These are phyloP conservation scores for Pichia norvegensis DNA, from an alignment of 1,139 yeast genomes.

Conservation along the genomic window DNA sequence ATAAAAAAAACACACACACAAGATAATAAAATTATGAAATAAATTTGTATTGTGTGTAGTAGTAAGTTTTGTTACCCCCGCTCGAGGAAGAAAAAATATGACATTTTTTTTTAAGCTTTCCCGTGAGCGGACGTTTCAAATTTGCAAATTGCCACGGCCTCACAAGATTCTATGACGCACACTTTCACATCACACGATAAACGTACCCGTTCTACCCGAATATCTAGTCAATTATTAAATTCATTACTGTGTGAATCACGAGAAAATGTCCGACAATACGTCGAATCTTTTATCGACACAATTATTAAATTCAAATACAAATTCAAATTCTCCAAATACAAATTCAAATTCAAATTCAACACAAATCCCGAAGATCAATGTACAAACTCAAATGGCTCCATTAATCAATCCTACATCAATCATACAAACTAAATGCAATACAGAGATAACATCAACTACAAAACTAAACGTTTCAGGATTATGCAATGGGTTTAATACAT, in stretches of 20 bases:
- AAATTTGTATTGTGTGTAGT: too few relatives aligned
- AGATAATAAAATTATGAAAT: too few relatives aligned
- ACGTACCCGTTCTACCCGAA: neutral
- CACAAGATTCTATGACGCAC: neutral
- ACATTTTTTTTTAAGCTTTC: neutral
- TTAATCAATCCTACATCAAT: slow-evolving; percentile 7
- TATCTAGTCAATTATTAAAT: neutral
- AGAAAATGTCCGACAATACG: neutral
- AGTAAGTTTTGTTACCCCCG: neutral
- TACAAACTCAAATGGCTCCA: neutral
- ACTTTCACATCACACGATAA: neutral
- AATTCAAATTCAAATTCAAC: neutral
- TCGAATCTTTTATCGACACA: neutral
- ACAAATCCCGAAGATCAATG: neutral
- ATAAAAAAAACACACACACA: neutral
- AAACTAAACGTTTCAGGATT: neutral
- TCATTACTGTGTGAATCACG: neutral
- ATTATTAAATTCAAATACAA: neutral
- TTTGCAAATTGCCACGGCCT: neutral
- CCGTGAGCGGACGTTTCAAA: too few relatives aligned
- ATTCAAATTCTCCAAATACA: neutral
- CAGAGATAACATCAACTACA: slow-evolving; percentile 4
- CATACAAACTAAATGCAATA: neutral
- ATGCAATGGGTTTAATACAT: neutral
- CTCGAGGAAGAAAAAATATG: neutral